Percentiles rank a stretch among this genome's conserved stretches.
Evolutionary conservation across 2,329 filamentous ascomycete genomes (phyloP).

Genomic region (Penicillium aurantiogriseum): DNA sequence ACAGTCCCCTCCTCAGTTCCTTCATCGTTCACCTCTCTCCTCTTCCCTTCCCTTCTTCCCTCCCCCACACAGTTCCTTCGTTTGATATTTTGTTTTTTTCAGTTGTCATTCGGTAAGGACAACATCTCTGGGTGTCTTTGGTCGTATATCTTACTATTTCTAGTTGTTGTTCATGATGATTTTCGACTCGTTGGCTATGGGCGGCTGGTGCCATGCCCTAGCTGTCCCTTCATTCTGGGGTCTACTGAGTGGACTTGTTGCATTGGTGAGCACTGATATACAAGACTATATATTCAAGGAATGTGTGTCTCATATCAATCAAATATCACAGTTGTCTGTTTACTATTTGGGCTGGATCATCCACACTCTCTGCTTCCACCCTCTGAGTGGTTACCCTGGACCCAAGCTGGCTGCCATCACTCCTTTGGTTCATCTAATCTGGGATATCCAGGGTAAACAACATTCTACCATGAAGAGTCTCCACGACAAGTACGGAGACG

Average conservation of each 20-base stretch:
- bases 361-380: slow-evolving; percentile 32
- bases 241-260: background rate
- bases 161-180: background rate
- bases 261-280: slow-evolving; percentile 8
- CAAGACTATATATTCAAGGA: background rate
- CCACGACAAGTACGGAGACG: slow-evolving; percentile 28
- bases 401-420: slow-evolving; percentile 32
- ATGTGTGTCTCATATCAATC: background rate
- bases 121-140: background rate
- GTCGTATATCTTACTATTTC: background rate
- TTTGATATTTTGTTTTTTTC: background rate
- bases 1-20: background rate
- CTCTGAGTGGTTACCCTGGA: slow-evolving; percentile 33
- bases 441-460: slow-evolving; percentile 20
- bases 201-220: background rate
- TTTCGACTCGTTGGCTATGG: background rate
- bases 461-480: slow-evolving; percentile 19
- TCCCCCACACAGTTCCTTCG: background rate
- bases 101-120: background rate
- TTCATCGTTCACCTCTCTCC: background rate
- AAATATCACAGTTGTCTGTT: background rate
- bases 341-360: slow-evolving; percentile 14
- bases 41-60: background rate
- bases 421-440: slow-evolving; percentile 21
- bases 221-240: background rate